Evolutionary conservation across 164 flowering plant genomes (phyloP).

Genomic region (Sextonia rubra): DNA sequence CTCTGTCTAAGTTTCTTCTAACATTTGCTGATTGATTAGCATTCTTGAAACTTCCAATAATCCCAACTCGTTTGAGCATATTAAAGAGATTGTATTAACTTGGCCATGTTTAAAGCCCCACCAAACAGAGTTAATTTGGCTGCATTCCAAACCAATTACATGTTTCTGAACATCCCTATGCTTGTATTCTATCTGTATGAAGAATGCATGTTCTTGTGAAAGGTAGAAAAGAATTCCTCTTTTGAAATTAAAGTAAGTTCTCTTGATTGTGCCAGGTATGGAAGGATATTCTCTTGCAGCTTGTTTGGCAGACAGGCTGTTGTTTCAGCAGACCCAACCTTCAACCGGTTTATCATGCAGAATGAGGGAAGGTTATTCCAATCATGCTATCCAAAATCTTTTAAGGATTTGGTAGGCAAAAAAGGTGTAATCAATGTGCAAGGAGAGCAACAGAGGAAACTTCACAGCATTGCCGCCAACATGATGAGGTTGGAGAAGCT

Average conservation of each 20-base stretch:
- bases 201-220: not conserved
- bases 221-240: not conserved
- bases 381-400: slow-evolving; percentile 84
- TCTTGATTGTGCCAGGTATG: slow-evolving; percentile 41
- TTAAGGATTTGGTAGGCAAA: slow-evolving; percentile 78
- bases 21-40: too few species aligned
- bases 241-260: not conserved
- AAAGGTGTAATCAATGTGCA: slow-evolving; percentile 79
- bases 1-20: too few species aligned
- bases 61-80: too few species aligned
- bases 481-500: slow-evolving; percentile 78
- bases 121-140: not conserved
- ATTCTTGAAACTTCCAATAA: too few species aligned
- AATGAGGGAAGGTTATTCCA: slow-evolving; percentile 79
- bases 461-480: slow-evolving; percentile 68
- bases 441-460: slow-evolving; percentile 77
- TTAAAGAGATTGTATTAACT: too few species aligned
- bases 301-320: slow-evolving; percentile 71
- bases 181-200: not conserved
- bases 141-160: not conserved
- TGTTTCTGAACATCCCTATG: not conserved
- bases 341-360: slow-evolving; percentile 73
- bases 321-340: slow-evolving; percentile 71
- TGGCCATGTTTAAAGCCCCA: not conserved
- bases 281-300: slow-evolving; percentile 73